Percentiles rank a stretch among this genome's conserved stretches.
These are phyloP conservation scores for Stipa capillata DNA, from an alignment of 176 grass and related monocot species.

Conservation along the genomic window DNA sequence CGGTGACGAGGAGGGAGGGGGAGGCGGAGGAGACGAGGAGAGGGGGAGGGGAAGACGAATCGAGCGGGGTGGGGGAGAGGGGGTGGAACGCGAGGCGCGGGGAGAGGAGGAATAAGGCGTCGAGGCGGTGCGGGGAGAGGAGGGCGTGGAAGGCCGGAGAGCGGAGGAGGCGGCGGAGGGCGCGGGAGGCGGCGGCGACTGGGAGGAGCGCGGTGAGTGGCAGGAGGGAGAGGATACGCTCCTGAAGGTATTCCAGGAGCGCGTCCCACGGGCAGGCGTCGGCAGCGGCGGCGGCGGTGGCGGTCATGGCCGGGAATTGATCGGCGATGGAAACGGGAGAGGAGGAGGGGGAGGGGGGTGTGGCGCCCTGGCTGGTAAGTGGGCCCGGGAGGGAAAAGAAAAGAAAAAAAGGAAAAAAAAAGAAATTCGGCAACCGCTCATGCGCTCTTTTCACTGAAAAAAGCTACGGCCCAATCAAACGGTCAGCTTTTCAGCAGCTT, in stretches of 20 bases:
- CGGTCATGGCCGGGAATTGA: neutral
- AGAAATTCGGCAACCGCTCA: too few species aligned
- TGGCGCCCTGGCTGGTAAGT: too few species aligned
- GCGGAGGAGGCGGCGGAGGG: constrained; percentile 23
- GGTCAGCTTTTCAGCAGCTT: too few species aligned
- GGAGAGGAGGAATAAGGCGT: constrained; percentile 26
- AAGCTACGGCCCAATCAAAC: too few species aligned
- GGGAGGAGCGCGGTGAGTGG: constrained; percentile 34
- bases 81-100: constrained; percentile 27
- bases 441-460: too few species aligned
- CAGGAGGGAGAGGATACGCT: constrained; percentile 40
- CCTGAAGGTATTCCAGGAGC: constrained; percentile 29
- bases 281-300: neutral
- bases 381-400: too few species aligned
- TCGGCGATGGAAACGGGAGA: too few species aligned
- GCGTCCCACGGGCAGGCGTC: constrained; percentile 26
- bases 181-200: constrained; percentile 30
- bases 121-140: constrained; percentile 28
- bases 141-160: constrained; percentile 39
- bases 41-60: neutral
- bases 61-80: neutral
- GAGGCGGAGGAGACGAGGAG: constrained; percentile 25
- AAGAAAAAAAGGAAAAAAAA: too few species aligned
- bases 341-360: too few species aligned
- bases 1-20: neutral